Percentiles rank a stretch among this genome's conserved stretches.
These are phyloP conservation scores for Podospora appendiculata DNA, from an alignment of 495 filamentous ascomycete species.

Conservation along the genomic window DNA sequence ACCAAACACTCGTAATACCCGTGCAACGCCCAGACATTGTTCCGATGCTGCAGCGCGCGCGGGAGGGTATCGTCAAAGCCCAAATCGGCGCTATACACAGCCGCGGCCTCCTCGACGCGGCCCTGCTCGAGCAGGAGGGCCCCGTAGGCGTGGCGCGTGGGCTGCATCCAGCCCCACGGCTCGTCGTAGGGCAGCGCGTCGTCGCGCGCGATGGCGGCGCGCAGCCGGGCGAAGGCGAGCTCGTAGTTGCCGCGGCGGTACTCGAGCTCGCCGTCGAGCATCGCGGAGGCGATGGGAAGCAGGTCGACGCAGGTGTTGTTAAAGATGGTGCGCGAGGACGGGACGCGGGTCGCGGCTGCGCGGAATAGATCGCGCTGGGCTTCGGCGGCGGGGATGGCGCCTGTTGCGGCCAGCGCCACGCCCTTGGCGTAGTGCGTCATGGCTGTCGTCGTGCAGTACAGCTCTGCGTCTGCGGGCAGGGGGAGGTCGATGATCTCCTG, in stretches of 20 bases:
- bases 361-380: conserved; percentile 37
- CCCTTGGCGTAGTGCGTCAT: conserved; percentile 60
- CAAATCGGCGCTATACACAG: conserved; percentile 54
- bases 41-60: conserved; percentile 51
- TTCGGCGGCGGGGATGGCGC: conserved; percentile 38
- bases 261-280: conserved; percentile 63
- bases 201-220: conserved; percentile 43
- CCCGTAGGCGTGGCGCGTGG: conserved; percentile 56
- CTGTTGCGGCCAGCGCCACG: conserved; percentile 51
- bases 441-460: conserved; percentile 58
- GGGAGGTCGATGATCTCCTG: conserved; percentile 44
- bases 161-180: conserved; percentile 67
- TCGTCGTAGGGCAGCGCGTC: conserved; percentile 56
- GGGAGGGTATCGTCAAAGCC: conserved; percentile 48
- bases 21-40: conserved; percentile 63
- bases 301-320: conserved; percentile 58
- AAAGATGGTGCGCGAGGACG: conserved; percentile 49
- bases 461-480: conserved; percentile 38
- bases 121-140: conserved; percentile 57
- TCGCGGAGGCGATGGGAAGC: conserved; percentile 47
- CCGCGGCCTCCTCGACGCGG: conserved; percentile 43
- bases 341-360: conserved; percentile 37
- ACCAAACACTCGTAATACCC: conserved; percentile 57
- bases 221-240: conserved; percentile 46
- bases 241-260: conserved; percentile 53